Conservation (phyloP, 1,284 basidiomycete species). For the Phaffia rhodozyma region DNA sequence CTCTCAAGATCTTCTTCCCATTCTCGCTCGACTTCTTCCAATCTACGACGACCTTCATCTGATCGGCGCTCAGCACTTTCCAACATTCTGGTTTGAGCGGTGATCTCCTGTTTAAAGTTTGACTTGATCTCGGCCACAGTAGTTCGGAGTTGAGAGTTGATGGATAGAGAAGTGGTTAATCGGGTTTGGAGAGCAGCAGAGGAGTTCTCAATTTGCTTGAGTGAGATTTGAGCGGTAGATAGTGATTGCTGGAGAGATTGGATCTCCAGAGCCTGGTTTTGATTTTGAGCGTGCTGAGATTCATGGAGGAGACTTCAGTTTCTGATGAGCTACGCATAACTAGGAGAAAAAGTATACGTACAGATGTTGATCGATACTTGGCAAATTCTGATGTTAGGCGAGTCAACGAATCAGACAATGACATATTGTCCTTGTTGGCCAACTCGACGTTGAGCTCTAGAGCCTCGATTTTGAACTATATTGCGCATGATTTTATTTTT, state of each 20-base stretch:
- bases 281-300: constrained; percentile 26
- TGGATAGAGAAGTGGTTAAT: constrained; percentile 27
- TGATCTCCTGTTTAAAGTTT: constrained; percentile 32
- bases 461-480: constrained; percentile 26
- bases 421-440: constrained; percentile 22
- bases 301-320: neutral
- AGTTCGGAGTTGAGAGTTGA: constrained; percentile 27
- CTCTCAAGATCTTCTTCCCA: constrained; percentile 33
- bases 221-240: constrained; percentile 25
- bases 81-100: constrained; percentile 30
- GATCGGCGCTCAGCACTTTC: constrained; percentile 34
- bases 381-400: constrained; percentile 13
- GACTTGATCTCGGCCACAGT: constrained; percentile 31
- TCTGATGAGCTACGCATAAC: neutral
- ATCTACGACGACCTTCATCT: constrained; percentile 30
- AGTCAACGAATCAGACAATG: constrained; percentile 21
- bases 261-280: constrained; percentile 29
- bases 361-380: constrained; percentile 18
- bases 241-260: constrained; percentile 29
- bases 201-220: constrained; percentile 27
- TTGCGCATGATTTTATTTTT: constrained; percentile 19
- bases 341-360: neutral
- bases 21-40: constrained; percentile 34
- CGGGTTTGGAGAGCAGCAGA: constrained; percentile 28
- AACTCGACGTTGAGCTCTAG: constrained; percentile 24